phyloP scores from a whole-genome alignment of 495 filamentous ascomycete genomes.

The Chaetomium fimeti region DNA sequence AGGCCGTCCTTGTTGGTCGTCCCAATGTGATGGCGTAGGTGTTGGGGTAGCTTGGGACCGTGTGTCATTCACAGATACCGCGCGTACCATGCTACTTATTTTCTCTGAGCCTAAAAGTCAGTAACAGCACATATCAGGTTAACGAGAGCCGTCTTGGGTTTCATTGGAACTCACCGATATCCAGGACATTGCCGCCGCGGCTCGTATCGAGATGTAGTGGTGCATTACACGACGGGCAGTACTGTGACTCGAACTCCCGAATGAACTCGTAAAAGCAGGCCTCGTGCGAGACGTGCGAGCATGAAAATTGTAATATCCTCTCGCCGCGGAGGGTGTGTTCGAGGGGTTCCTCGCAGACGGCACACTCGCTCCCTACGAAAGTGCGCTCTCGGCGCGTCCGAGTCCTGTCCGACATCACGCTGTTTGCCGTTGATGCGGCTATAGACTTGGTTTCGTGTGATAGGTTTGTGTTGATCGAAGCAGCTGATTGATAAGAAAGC shows the following conservation, averaged over 20 bases:
- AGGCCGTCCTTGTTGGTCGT: slow-evolving; percentile 49
- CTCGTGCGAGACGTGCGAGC: slow-evolving; percentile 92
- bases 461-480: slow-evolving; percentile 42
- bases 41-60: slow-evolving; percentile 53
- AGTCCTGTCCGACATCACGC: slow-evolving; percentile 74
- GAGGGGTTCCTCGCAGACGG: slow-evolving; percentile 94
- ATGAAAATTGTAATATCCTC: slow-evolving; percentile 93
- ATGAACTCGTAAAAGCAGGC: slow-evolving; percentile 99
- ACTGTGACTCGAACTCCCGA: slow-evolving; percentile 90
- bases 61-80: slow-evolving; percentile 67
- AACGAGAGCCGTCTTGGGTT: not conserved
- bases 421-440: slow-evolving; percentile 29
- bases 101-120: slow-evolving; percentile 63
- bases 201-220: slow-evolving; percentile 92
- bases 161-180: slow-evolving; percentile 64
- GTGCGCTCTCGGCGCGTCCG: slow-evolving; percentile 87
- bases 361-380: slow-evolving; percentile 91
- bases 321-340: slow-evolving; percentile 96
- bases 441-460: slow-evolving; percentile 43
- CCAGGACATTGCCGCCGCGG: slow-evolving; percentile 88
- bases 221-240: slow-evolving; percentile 91
- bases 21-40: slow-evolving; percentile 48
- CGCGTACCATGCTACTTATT: slow-evolving; percentile 90
- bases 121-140: not conserved
- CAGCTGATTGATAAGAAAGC: slow-evolving; percentile 45